Evolutionary conservation across 2,329 filamentous ascomycete genomes (phyloP).

Genomic region (Paecilomyces sp.): DNA sequence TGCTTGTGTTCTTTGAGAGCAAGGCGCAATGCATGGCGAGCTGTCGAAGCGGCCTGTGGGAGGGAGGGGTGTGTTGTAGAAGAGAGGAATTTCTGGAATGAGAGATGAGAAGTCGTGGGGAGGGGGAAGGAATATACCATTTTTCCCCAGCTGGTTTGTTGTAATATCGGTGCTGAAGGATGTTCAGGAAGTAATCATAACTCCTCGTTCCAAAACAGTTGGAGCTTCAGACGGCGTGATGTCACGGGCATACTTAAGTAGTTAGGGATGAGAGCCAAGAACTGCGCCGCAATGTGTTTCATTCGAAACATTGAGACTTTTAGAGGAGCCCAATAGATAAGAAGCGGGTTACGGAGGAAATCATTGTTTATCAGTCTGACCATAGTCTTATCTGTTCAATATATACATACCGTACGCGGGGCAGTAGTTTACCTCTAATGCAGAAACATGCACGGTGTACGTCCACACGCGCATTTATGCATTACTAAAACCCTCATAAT

Average conservation of each 20-base stretch:
- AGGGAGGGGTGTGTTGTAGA: slow-evolving; percentile 85
- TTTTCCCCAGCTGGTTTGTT: background rate
- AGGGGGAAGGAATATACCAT: slow-evolving; percentile 91
- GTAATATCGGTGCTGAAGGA: background rate
- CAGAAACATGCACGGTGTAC: too few relatives aligned
- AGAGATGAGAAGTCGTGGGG: slow-evolving; percentile 81
- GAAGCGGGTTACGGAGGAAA: background rate
- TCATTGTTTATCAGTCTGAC: background rate
- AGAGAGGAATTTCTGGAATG: slow-evolving; percentile 68
- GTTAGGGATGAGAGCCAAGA: background rate
- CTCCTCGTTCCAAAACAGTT: background rate
- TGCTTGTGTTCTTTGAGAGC: slow-evolving; percentile 85
- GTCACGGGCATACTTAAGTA: slow-evolving; percentile 9
- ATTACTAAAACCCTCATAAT: too few relatives aligned
- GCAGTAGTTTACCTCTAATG: too few relatives aligned
- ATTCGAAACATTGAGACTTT: background rate
- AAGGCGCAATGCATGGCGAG: slow-evolving; percentile 75
- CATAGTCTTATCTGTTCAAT: background rate
- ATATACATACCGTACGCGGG: too few relatives aligned
- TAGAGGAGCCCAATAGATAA: background rate
- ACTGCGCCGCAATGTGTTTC: background rate
- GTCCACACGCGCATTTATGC: too few relatives aligned
- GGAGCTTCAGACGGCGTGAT: slow-evolving; percentile 12
- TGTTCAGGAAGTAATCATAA: background rate
- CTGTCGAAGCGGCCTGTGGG: slow-evolving; percentile 71